Percentiles rank a stretch among this genome's conserved stretches.
These are phyloP conservation scores for Rhodotorula sp. DNA, from an alignment of 1,284 basidiomycete species.

Conservation along the genomic window DNA sequence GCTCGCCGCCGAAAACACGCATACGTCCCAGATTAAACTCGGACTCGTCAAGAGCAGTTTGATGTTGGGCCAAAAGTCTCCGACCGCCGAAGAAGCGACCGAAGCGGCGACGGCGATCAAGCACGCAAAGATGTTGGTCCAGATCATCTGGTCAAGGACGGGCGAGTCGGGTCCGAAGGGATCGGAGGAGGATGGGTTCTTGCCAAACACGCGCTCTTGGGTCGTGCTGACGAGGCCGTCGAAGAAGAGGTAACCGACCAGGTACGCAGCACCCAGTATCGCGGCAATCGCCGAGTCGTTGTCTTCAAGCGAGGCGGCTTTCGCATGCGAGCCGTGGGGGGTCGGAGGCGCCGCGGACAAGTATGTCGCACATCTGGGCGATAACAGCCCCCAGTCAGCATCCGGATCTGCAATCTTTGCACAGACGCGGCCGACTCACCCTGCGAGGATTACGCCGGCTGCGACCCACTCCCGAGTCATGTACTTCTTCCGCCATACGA, in stretches of 20 bases:
- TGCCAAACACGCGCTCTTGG: slow-evolving; percentile 43
- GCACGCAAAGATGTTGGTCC: slow-evolving; percentile 40
- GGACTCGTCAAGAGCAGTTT: slow-evolving; percentile 22
- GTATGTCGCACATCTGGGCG: slow-evolving; percentile 38
- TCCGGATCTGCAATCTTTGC: too few species aligned
- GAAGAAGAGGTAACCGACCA: slow-evolving; percentile 43
- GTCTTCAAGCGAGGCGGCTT: not conserved
- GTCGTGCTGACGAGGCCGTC: slow-evolving; percentile 44
- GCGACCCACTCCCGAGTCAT: slow-evolving; percentile 40
- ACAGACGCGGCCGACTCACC: too few species aligned
- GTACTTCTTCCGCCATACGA: slow-evolving; percentile 41
- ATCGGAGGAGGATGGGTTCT: slow-evolving; percentile 33
- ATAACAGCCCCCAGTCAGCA: too few species aligned
- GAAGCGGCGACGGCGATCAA: slow-evolving; percentile 32
- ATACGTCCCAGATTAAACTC: slow-evolving; percentile 32
- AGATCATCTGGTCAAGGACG: slow-evolving; percentile 39
- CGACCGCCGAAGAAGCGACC: slow-evolving; percentile 28
- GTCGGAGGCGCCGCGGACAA: slow-evolving; percentile 37
- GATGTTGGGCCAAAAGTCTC: slow-evolving; percentile 29
- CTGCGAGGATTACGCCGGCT: slow-evolving; percentile 39
- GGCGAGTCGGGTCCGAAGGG: slow-evolving; percentile 42
- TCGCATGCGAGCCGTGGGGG: slow-evolving; percentile 16
- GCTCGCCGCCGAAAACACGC: slow-evolving; percentile 39
- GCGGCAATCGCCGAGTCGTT: slow-evolving; percentile 9
- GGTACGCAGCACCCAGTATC: slow-evolving; percentile 20